These are phyloP conservation scores for Schwanniomyces polymorphus DNA, from an alignment of 805 yeast species.

Conservation along the genomic window DNA sequence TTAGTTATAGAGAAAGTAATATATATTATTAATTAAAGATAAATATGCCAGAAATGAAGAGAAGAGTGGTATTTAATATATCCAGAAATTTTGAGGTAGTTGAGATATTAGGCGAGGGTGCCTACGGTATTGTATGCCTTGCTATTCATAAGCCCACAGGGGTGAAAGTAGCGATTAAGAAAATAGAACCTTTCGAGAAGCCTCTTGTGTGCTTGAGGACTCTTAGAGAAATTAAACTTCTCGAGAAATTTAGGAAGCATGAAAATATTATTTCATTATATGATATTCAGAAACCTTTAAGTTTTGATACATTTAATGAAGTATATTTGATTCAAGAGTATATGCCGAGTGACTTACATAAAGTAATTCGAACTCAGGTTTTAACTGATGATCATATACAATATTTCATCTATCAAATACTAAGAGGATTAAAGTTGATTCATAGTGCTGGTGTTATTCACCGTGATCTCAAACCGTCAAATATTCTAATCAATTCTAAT, in stretches of 20 bases:
- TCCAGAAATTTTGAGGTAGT: constrained; percentile 60
- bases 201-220: constrained; percentile 69
- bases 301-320: constrained; percentile 62
- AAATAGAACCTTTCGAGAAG: constrained; percentile 68
- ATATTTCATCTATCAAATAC: constrained; percentile 67
- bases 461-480: constrained; percentile 76
- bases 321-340: constrained; percentile 75
- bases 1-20: too few relatives aligned
- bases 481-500: constrained; percentile 62
- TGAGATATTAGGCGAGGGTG: constrained; percentile 74
- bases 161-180: constrained; percentile 72
- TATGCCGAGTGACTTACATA: constrained; percentile 74
- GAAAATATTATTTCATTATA: constrained; percentile 69
- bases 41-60: constrained; percentile 1
- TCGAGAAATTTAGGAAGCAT: constrained; percentile 61
- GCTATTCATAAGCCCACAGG: constrained; percentile 64
- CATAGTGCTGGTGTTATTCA: constrained; percentile 76
- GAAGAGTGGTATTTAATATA: constrained; percentile 53
- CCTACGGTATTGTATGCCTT: constrained; percentile 76
- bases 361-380: constrained; percentile 55
- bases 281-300: constrained; percentile 65
- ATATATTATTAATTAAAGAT: too few relatives aligned
- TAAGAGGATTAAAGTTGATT: constrained; percentile 68
- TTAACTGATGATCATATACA: constrained; percentile 68
- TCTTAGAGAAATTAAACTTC: constrained; percentile 64